Percentiles rank a stretch among this genome's conserved stretches.
Evolutionary conservation across 352 stramenopile species (phyloP).

Genomic region (Blastocystis sp.): DNA sequence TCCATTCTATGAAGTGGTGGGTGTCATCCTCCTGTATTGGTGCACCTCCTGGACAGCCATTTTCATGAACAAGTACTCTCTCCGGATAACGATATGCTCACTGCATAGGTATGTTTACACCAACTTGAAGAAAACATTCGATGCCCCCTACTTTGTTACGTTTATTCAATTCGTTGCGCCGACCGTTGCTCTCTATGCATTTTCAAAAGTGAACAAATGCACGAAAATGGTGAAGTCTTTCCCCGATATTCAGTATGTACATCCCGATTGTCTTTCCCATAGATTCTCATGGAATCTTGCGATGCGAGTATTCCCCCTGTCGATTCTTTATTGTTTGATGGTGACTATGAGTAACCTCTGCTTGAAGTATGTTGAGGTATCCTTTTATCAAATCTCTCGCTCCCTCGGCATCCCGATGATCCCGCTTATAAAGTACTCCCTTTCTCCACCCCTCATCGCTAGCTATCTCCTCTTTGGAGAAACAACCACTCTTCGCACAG

Average conservation of each 20-base stretch:
- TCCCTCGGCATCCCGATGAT: constrained; percentile 64
- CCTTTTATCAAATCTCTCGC: constrained; percentile 66
- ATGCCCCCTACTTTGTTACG: constrained; percentile 44
- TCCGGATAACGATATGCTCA: not conserved
- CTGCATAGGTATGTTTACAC: constrained; percentile 59
- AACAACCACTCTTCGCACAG: constrained; percentile 12
- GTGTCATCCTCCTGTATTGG: constrained; percentile 15
- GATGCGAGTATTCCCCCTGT: constrained; percentile 39
- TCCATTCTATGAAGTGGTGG: constrained; percentile 28
- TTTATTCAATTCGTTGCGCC: constrained; percentile 43
- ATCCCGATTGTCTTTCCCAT: not conserved
- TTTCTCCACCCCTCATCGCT: not conserved
- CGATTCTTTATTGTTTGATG: constrained; percentile 47
- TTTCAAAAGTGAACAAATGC: constrained; percentile 13
- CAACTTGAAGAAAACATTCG: constrained; percentile 40
- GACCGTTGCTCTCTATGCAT: constrained; percentile 2
- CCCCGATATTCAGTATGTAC: constrained; percentile 32
- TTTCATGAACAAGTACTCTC: constrained; percentile 54
- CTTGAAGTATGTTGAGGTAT: constrained; percentile 67
- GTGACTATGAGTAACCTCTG: constrained; percentile 66
- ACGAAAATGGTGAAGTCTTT: constrained; percentile 19
- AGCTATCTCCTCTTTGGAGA: constrained; percentile 62
- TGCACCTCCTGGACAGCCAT: constrained; percentile 39
- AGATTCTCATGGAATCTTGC: constrained; percentile 23
- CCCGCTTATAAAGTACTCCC: constrained; percentile 49